Base-by-base conservation (phyloP, 2,329 filamentous ascomycete species). In the Tolypocladium guangdongense region DNA sequence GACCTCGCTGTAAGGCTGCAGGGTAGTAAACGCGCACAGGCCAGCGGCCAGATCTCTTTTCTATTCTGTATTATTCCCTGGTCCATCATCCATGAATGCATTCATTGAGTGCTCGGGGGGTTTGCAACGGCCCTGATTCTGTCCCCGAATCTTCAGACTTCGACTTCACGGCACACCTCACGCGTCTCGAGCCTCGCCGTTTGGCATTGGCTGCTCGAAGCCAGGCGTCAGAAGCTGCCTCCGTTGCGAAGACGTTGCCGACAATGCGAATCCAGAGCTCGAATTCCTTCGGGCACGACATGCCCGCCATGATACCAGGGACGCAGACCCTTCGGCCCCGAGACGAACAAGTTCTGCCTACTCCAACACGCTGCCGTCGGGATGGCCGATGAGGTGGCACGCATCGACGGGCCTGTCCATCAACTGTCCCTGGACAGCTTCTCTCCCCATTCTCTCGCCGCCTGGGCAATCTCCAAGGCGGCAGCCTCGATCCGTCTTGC, bases 401-500 rank as follows among this genome's bases (percentile, higher is more conserved):
- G 27, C 27, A 6, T 27, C 27, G 32, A 10, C 4, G 32, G 10
- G 7, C 22, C 22, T 2, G 24, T 30, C 8, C 41, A 11, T 30
- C 24, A n/a, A 12, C 14, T 5, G 24, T 45, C 24, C 39, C 36
- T 51, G n/a, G 50, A 50, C 54, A 60, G 55, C 52, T 56, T 60
- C 30, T 60, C 58, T 20, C 61, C 54, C 62, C 61, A 64, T 41
- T 63, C 61, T 16, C 60, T 54, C 16, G 61, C 62, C 5, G 62
- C 60, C 50, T 62, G 57, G 6, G 62, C 61, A 37, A 62, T 63
- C 33, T 62, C 50, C 33, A 60, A 51, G 5, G 62, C 62, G 6
- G 62, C 61, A 16, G 56, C 57, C 37, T 63, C 62, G 49, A 66
- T 63, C 45, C 59, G 57, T 41, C 56, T 52, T 18, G 60, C 63